These are phyloP conservation scores for Hyphodiscus sp. DNA, from an alignment of 2,329 filamentous ascomycete species.

Conservation along the genomic window DNA sequence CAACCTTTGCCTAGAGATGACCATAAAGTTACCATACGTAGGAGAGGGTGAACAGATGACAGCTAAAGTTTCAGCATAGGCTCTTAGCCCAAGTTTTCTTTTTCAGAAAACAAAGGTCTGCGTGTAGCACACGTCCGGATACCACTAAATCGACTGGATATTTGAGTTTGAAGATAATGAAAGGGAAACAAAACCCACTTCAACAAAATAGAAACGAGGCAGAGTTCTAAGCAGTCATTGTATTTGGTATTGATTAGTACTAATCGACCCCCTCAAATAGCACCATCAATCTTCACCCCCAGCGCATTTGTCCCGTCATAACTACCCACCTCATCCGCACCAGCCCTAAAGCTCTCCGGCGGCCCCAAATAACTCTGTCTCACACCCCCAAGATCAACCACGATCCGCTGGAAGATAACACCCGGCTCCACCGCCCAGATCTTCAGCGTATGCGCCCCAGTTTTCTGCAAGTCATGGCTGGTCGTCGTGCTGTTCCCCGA, in stretches of 20 bases:
- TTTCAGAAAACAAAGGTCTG: too few relatives aligned
- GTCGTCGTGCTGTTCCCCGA: constrained; percentile 26
- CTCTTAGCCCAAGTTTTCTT: too few relatives aligned
- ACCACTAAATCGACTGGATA: too few relatives aligned
- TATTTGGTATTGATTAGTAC: neutral
- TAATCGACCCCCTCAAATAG: neutral
- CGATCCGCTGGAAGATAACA: constrained; percentile 34
- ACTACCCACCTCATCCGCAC: constrained; percentile 9
- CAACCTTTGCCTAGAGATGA: too few relatives aligned
- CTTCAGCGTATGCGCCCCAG: constrained; percentile 29
- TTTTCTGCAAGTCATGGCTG: constrained; percentile 17
- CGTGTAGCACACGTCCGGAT: too few relatives aligned
- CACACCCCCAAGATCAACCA: constrained; percentile 36
- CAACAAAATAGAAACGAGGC: too few relatives aligned
- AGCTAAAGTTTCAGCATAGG: too few relatives aligned
- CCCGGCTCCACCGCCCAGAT: constrained; percentile 33
- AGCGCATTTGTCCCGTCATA: constrained; percentile 22
- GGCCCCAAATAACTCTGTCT: constrained; percentile 36
- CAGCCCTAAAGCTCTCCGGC: constrained; percentile 31
- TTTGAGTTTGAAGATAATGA: too few relatives aligned
- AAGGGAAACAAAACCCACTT: too few relatives aligned
- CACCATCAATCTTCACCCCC: constrained; percentile 1
- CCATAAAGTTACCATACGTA: too few relatives aligned
- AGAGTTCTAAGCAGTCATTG: too few relatives aligned
- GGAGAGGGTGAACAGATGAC: too few relatives aligned